phyloP scores from a whole-genome alignment of 2,329 filamentous ascomycete species.

The Diplodia intermedia region DNA sequence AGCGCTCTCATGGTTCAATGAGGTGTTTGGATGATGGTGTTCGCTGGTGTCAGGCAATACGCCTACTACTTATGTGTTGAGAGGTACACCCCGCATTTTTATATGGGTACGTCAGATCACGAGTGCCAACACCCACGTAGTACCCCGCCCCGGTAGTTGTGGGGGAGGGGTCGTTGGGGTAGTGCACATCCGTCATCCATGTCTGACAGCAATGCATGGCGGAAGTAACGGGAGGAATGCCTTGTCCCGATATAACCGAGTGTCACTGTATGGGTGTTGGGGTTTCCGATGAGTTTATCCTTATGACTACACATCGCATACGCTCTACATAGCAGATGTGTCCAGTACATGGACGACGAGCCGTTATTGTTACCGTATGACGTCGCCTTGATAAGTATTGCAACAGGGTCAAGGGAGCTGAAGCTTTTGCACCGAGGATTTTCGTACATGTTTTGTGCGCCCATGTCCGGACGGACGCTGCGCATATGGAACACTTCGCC shows the following conservation, averaged over 20 bases:
- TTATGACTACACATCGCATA: too few relatives aligned
- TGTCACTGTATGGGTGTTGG: too few relatives aligned
- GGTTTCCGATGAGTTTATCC: too few relatives aligned
- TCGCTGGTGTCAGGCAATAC: neutral
- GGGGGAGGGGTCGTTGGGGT: neutral
- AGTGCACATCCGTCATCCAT: neutral
- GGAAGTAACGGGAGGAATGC: neutral
- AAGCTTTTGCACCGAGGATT: too few relatives aligned
- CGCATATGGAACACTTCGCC: too few relatives aligned
- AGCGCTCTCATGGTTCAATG: slow-evolving; percentile 43
- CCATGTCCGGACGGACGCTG: too few relatives aligned
- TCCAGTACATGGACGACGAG: too few relatives aligned
- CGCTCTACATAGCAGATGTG: too few relatives aligned
- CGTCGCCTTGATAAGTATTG: too few relatives aligned
- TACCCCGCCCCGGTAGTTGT: neutral
- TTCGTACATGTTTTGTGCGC: too few relatives aligned
- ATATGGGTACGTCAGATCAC: neutral
- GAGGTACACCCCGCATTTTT: neutral
- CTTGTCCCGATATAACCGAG: neutral
- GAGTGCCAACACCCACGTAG: neutral
- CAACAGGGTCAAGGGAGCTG: too few relatives aligned
- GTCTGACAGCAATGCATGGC: neutral
- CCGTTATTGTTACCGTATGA: too few relatives aligned
- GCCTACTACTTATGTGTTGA: neutral
- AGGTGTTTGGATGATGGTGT: neutral